These are phyloP conservation scores for Leonotis leonurus DNA, from an alignment of 257 asterid genomes.

Conservation along the genomic window DNA sequence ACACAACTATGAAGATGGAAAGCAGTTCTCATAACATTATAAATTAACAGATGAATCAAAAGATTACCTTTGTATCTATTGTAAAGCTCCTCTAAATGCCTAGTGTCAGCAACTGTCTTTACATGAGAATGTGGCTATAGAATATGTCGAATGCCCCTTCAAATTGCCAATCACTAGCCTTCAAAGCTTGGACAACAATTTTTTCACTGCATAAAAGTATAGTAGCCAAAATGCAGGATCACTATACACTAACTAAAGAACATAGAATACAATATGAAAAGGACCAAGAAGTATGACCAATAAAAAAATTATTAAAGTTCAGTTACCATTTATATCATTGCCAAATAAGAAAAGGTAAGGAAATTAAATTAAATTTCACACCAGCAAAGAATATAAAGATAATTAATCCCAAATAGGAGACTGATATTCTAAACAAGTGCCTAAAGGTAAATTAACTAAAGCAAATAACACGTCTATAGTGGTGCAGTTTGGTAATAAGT, in stretches of 20 bases:
- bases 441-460: background rate
- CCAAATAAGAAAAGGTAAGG: background rate
- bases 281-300: slow-evolving; percentile 4
- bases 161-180: too few relatives aligned
- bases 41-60: background rate
- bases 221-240: too few relatives aligned
- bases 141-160: too few relatives aligned
- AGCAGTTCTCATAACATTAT: too few relatives aligned
- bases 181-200: too few relatives aligned
- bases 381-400: background rate
- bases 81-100: too few relatives aligned
- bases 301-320: background rate
- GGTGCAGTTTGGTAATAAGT: background rate
- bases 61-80: slow-evolving; percentile 79
- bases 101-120: too few relatives aligned
- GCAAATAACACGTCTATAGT: background rate
- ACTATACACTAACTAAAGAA: too few relatives aligned
- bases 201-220: too few relatives aligned
- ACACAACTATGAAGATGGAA: too few relatives aligned
- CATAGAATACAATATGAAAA: background rate
- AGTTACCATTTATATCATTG: background rate
- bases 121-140: too few relatives aligned
- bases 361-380: background rate
- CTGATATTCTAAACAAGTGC: background rate
- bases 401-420: background rate